Evolutionary conservation across 768 basidiomycete species (phyloP).

Genomic region (Kwoniella newhampshirensis): DNA sequence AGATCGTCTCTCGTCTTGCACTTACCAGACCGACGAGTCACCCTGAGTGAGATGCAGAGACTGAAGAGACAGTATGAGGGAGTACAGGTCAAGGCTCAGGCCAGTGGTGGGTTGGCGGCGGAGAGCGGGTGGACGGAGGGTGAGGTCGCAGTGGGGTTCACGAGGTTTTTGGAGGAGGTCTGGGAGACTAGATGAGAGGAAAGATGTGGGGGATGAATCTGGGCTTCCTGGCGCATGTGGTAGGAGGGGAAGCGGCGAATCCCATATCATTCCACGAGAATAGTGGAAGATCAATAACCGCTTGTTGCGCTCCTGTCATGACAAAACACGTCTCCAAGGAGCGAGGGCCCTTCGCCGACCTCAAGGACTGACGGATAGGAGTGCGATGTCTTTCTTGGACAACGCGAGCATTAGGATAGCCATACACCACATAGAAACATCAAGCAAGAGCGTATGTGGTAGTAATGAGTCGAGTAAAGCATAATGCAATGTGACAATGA

Average conservation of each 20-base stretch:
- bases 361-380: too few relatives aligned
- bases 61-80: slow-evolving; percentile 87
- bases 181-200: slow-evolving; percentile 39
- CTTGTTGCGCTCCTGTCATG: too few relatives aligned
- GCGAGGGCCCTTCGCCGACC: too few relatives aligned
- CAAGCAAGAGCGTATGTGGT: background rate
- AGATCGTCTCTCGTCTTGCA: slow-evolving; percentile 56
- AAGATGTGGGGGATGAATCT: background rate
- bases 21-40: slow-evolving; percentile 70
- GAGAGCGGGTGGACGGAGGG: slow-evolving; percentile 43
- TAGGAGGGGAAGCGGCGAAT: too few relatives aligned
- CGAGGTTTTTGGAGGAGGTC: slow-evolving; percentile 51
- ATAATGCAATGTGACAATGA: background rate
- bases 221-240: too few relatives aligned
- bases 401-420: too few relatives aligned
- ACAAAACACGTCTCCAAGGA: too few relatives aligned
- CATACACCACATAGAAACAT: too few relatives aligned
- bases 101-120: slow-evolving; percentile 43
- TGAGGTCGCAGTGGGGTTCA: slow-evolving; percentile 53
- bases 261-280: too few relatives aligned
- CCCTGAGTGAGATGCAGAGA: slow-evolving; percentile 83
- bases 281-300: too few relatives aligned
- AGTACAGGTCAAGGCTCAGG: slow-evolving; percentile 75
- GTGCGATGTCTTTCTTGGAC: too few relatives aligned
- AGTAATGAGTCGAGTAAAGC: background rate